Percentiles rank a stretch among this genome's conserved stretches.
phyloP scores from a whole-genome alignment of 2,329 filamentous ascomycete genomes.

The Fusarium praegraminearum region DNA sequence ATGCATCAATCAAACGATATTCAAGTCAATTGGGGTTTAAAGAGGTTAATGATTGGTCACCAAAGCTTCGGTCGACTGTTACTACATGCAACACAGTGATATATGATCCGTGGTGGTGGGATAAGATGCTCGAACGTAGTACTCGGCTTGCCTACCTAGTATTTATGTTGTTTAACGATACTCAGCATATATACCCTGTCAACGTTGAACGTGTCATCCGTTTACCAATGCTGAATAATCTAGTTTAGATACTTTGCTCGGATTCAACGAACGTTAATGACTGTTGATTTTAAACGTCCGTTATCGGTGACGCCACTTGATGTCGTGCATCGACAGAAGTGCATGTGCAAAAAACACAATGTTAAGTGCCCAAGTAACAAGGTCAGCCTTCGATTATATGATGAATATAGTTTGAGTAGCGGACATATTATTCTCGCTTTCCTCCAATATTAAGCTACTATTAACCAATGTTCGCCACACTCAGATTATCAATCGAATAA shows the following conservation, averaged over 20 bases:
- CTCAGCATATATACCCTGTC: not conserved
- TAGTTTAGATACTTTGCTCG: not conserved
- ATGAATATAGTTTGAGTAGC: not conserved
- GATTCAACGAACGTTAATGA: not conserved
- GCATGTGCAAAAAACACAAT: constrained; percentile 4
- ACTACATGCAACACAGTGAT: not conserved
- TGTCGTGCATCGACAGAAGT: constrained; percentile 21
- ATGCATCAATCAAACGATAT: constrained; percentile 1
- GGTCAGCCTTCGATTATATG: not conserved
- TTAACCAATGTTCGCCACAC: constrained; percentile 8
- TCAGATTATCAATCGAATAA: not conserved
- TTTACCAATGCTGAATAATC: not conserved
- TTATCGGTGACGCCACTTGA: constrained; percentile 39
- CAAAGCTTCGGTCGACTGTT: not conserved
- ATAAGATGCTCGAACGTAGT: not conserved
- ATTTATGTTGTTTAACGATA: not conserved
- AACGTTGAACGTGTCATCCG: not conserved
- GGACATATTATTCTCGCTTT: not conserved
- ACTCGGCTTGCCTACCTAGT: not conserved
- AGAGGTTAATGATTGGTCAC: not conserved
- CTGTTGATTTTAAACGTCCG: constrained; percentile 15
- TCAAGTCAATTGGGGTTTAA: not conserved
- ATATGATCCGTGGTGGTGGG: not conserved
- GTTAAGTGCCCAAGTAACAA: constrained; percentile 8
- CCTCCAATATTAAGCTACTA: constrained; percentile 1